phyloP scores from a whole-genome alignment of 1,139 yeast species.

The Arxiozyma telluris region DNA sequence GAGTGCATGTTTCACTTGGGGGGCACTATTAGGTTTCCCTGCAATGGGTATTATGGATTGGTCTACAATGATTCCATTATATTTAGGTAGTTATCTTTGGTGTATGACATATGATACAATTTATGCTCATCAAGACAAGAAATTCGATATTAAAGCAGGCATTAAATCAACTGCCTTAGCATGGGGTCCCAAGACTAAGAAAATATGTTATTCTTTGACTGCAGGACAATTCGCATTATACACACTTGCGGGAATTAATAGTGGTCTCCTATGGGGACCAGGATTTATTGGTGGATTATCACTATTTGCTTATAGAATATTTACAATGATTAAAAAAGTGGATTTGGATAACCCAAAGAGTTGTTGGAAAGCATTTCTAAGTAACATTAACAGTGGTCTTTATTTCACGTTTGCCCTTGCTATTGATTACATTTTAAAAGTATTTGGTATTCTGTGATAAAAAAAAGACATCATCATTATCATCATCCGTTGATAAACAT shows the following conservation, averaged over 20 bases:
- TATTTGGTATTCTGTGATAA: constrained; percentile 15
- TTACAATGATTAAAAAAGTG: constrained; percentile 58
- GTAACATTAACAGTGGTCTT: constrained; percentile 75
- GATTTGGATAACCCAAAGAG: constrained; percentile 67
- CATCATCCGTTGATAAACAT: background rate
- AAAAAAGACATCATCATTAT: background rate
- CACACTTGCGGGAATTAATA: constrained; percentile 65
- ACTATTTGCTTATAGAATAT: constrained; percentile 59
- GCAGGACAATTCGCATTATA: constrained; percentile 58
- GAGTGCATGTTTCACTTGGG: constrained; percentile 89
- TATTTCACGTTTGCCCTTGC: constrained; percentile 68
- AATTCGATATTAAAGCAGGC: constrained; percentile 78
- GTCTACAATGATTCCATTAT: constrained; percentile 70
- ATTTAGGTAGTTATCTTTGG: constrained; percentile 77
- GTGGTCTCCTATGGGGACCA: constrained; percentile 65
- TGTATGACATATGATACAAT: constrained; percentile 92
- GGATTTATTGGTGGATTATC: constrained; percentile 63
- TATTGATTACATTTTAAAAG: constrained; percentile 54
- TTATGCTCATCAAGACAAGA: constrained; percentile 95
- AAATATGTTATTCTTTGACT: constrained; percentile 54
- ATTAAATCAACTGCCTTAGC: constrained; percentile 90
- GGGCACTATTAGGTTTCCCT: constrained; percentile 86
- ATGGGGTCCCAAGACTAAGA: constrained; percentile 77
- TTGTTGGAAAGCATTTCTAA: constrained; percentile 75
- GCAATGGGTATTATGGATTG: constrained; percentile 82